A percentile compares a stretch with the other conserved stretches of the same genome.
Conservation (phyloP, 2,329 filamentous ascomycete genomes). For the Venturia nashicola region DNA sequence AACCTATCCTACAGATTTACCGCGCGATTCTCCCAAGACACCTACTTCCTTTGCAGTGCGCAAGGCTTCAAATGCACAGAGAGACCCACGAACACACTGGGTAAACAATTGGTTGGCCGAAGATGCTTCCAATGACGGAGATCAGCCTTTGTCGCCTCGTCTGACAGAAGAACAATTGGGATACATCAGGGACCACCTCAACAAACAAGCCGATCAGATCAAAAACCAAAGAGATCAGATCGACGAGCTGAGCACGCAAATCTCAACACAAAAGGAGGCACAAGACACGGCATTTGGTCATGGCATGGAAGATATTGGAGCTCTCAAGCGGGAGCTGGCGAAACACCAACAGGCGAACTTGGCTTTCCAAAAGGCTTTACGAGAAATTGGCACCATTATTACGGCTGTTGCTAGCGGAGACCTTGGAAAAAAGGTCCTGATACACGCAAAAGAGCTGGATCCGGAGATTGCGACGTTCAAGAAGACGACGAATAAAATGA, state of each 20-base stretch:
- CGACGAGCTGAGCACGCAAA: constrained; percentile 70
- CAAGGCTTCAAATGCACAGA: constrained; percentile 21
- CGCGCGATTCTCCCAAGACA: constrained; percentile 26
- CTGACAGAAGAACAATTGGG: constrained; percentile 74
- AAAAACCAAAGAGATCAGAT: constrained; percentile 79
- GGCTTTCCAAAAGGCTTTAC: constrained; percentile 92
- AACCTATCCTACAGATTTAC: constrained; percentile 46
- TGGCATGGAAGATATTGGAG: constrained; percentile 72
- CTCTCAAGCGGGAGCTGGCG: constrained; percentile 82
- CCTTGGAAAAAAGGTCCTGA: constrained; percentile 90
- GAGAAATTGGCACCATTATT: constrained; percentile 95
- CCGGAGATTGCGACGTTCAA: constrained; percentile 97
- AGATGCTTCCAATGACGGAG: constrained; percentile 33
- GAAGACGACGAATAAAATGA: constrained; percentile 97
- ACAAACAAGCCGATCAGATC: constrained; percentile 86
- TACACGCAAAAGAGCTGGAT: constrained; percentile 94
- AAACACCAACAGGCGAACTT: constrained; percentile 98
- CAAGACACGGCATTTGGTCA: constrained; percentile 72
- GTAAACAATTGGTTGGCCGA: constrained; percentile 42
- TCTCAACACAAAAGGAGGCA: constrained; percentile 73
- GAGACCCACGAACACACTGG: constrained; percentile 26
- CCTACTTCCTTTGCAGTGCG: constrained; percentile 18
- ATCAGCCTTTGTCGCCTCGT: constrained; percentile 36
- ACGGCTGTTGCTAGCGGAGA: constrained; percentile 93
- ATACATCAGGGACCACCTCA: constrained; percentile 78